phyloP scores from a whole-genome alignment of 1,284 basidiomycete species.

The Rhizoctonia solani region DNA sequence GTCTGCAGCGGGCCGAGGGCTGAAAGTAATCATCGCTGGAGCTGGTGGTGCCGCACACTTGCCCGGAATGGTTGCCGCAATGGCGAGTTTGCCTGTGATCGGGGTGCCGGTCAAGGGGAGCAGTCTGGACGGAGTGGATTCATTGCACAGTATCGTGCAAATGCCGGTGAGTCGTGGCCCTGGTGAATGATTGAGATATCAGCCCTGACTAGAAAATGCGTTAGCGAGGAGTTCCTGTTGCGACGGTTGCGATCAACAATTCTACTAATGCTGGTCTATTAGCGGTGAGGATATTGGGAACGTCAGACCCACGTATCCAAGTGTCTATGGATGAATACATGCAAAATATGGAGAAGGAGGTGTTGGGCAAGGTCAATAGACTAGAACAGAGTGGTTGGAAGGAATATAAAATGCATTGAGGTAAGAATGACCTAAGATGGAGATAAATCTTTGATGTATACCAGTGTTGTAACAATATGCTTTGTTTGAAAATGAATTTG shows the following conservation, averaged over 20 bases:
- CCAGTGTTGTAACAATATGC: conserved; percentile 3
- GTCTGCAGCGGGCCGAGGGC: conserved; percentile 73
- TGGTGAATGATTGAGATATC: neutral
- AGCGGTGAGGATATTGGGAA: conserved; percentile 85
- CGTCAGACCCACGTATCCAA: conserved; percentile 70
- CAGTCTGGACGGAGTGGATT: conserved; percentile 93
- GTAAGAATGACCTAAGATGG: neutral
- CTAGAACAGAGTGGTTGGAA: conserved; percentile 87
- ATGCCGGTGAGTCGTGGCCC: conserved; percentile 79
- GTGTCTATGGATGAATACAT: conserved; percentile 78
- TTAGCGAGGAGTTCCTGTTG: conserved; percentile 93
- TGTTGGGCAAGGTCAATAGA: conserved; percentile 79
- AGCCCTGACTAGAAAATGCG: conserved; percentile 26
- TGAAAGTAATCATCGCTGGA: conserved; percentile 86
- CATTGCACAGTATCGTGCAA: conserved; percentile 95
- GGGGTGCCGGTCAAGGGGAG: conserved; percentile 98
- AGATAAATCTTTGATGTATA: neutral
- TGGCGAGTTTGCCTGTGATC: conserved; percentile 91
- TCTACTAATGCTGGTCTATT: conserved; percentile 92
- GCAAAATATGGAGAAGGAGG: conserved; percentile 76
- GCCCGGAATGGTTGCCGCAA: conserved; percentile 96
- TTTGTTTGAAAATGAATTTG: conserved; percentile 16
- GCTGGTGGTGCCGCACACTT: conserved; percentile 97
- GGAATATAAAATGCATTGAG: conserved; percentile 53
- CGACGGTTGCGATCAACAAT: conserved; percentile 97